phyloP scores from a whole-genome alignment of 1,284 basidiomycete species.

The Agroathelia rolfsii region DNA sequence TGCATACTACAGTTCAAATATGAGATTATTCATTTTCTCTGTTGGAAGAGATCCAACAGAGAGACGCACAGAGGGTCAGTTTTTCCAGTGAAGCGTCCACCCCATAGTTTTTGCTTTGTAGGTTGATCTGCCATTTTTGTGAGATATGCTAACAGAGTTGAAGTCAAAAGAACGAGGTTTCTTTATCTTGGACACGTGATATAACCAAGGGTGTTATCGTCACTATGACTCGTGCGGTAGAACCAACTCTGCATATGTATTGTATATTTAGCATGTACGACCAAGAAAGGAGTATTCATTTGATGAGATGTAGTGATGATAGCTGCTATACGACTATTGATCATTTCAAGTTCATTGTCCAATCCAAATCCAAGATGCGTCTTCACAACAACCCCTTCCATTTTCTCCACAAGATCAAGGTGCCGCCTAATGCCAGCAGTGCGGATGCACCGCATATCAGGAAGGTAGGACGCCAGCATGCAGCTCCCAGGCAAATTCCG shows the following conservation, averaged over 20 bases:
- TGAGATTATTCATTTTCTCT: slow-evolving; percentile 7
- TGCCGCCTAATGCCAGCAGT: slow-evolving; percentile 30
- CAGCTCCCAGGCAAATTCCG: slow-evolving; percentile 42
- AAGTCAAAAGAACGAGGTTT: no score
- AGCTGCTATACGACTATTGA: no score
- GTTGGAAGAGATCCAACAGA: slow-evolving; percentile 3
- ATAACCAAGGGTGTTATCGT: no score
- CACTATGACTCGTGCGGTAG: no score
- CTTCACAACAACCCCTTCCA: slow-evolving; percentile 53
- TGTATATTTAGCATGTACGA: no score
- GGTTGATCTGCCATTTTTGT: slow-evolving; percentile 43
- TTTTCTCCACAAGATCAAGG: slow-evolving; percentile 44
- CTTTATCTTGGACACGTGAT: background rate
- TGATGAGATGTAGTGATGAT: no score
- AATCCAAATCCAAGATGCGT: no score
- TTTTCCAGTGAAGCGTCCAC: slow-evolving; percentile 83
- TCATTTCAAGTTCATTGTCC: no score
- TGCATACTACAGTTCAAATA: slow-evolving; percentile 94
- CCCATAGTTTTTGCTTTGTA: slow-evolving; percentile 79
- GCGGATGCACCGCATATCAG: slow-evolving; percentile 35
- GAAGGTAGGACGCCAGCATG: slow-evolving; percentile 62
- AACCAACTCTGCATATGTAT: no score
- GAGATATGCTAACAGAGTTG: no score
- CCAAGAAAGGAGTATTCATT: no score
- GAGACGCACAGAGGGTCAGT: slow-evolving; percentile 75